These are phyloP conservation scores for Mycena crocata DNA, from an alignment of 768 basidiomycete species.

Conservation along the genomic window DNA sequence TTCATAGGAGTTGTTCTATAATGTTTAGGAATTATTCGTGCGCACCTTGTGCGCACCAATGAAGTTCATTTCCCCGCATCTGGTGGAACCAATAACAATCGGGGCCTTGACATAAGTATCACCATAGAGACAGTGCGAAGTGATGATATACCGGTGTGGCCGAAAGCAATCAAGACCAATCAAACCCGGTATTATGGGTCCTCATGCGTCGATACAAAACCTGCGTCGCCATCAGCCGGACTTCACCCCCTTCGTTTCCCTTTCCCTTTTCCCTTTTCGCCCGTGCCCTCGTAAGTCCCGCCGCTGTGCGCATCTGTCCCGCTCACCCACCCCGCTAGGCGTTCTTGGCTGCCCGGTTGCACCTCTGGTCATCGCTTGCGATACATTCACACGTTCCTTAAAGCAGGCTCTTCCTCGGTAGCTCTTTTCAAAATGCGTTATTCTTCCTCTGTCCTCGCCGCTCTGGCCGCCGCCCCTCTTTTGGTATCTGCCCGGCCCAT, in stretches of 20 bases:
- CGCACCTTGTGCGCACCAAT: too few species aligned
- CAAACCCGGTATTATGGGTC: constrained; percentile 40
- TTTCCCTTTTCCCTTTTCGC: constrained; percentile 42
- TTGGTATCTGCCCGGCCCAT: constrained; percentile 64
- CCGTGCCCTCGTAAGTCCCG: constrained; percentile 20
- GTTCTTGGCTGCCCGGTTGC: constrained; percentile 80
- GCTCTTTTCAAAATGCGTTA: constrained; percentile 62
- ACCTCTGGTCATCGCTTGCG: constrained; percentile 47
- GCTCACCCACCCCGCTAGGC: constrained; percentile 36
- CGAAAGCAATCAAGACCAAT: constrained; percentile 29
- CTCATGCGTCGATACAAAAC: constrained; percentile 49
- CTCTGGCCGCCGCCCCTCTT: constrained; percentile 52
- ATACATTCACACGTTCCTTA: constrained; percentile 39
- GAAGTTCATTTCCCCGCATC: neutral
- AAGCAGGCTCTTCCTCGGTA: constrained; percentile 44
- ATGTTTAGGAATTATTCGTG: too few species aligned
- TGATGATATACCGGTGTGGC: constrained; percentile 16
- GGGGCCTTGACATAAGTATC: neutral
- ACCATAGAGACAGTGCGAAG: constrained; percentile 4
- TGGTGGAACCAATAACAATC: neutral
- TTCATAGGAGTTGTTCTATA: too few species aligned
- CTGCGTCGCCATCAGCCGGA: constrained; percentile 44
- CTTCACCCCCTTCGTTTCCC: constrained; percentile 40
- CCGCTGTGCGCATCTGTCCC: neutral
- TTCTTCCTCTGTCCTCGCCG: constrained; percentile 53